Conservation (phyloP, 768 basidiomycete species). For the Tricholomella constricta region DNA sequence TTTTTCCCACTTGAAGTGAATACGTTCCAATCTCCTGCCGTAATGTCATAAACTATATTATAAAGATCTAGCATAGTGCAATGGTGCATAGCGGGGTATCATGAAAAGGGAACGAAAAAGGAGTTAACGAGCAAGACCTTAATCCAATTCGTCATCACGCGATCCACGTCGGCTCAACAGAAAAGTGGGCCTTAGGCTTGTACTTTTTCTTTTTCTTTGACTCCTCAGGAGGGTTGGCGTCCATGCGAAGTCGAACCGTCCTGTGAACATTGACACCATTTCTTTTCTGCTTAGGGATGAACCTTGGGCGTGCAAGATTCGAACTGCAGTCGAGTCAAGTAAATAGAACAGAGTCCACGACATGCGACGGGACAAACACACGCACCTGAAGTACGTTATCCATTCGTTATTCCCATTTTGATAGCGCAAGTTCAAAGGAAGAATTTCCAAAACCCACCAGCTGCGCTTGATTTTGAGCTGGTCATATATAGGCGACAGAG, state of each 20-base stretch:
- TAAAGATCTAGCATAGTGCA: not conserved
- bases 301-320: constrained; percentile 39
- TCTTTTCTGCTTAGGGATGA: constrained; percentile 38
- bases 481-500: constrained; percentile 50
- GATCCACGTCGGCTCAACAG: constrained; percentile 37
- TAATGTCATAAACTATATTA: not conserved
- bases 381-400: constrained; percentile 24
- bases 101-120: not conserved
- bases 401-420: constrained; percentile 34
- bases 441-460: constrained; percentile 66
- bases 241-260: constrained; percentile 54
- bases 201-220: constrained; percentile 23
- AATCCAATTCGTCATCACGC: constrained; percentile 22
- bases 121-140: no score
- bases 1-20: no score
- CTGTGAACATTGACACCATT: constrained; percentile 47
- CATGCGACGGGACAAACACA: not conserved
- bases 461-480: constrained; percentile 38
- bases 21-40: no score
- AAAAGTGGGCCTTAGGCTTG: constrained; percentile 27
- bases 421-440: constrained; percentile 36
- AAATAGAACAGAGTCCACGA: not conserved
- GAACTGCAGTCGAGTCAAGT: constrained; percentile 2
- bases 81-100: not conserved
- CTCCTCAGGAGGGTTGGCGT: constrained; percentile 36